Percentiles rank a stretch among this genome's conserved stretches.
Conservation (phyloP, 1,139 yeast genomes). For the Lodderomyces metapsilosis region DNA sequence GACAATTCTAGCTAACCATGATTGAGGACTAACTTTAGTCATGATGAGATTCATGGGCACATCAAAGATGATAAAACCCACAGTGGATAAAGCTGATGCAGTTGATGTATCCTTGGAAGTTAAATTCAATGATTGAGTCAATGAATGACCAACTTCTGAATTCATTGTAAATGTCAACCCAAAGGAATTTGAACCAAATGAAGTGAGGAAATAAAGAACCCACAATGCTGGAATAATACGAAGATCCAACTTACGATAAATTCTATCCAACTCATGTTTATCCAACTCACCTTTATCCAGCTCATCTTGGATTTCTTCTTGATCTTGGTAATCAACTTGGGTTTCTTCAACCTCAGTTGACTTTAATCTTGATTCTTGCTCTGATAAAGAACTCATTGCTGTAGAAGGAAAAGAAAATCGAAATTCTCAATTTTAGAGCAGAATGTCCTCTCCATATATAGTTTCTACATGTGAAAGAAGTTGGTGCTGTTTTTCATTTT, state of each 20-base stretch:
- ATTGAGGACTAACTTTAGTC: constrained; percentile 83
- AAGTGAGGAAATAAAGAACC: constrained; percentile 74
- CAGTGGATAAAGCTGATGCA: constrained; percentile 80
- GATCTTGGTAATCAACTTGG: constrained; percentile 8
- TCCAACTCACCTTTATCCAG: too few relatives aligned
- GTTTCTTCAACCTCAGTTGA: constrained; percentile 11
- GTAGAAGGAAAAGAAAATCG: too few relatives aligned
- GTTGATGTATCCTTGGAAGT: constrained; percentile 61
- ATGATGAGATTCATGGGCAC: constrained; percentile 83
- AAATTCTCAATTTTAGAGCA: neutral
- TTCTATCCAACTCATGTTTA: constrained; percentile 46
- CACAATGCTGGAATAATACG: constrained; percentile 83
- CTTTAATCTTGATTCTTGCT: constrained; percentile 5
- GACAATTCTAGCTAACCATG: constrained; percentile 81
- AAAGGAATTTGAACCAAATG: constrained; percentile 75
- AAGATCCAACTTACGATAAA: constrained; percentile 65
- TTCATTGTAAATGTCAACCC: constrained; percentile 87
- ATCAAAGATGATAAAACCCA: constrained; percentile 80
- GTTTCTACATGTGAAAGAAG: neutral
- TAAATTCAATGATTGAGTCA: constrained; percentile 51
- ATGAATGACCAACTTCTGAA: constrained; percentile 57
- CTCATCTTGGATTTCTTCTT: constrained; percentile 4
- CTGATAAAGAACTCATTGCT: constrained; percentile 1
- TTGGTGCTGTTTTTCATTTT: neutral
- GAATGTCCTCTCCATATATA: neutral